Conservation (phyloP, 2,329 filamentous ascomycete genomes). For the Xylaria sp. region DNA sequence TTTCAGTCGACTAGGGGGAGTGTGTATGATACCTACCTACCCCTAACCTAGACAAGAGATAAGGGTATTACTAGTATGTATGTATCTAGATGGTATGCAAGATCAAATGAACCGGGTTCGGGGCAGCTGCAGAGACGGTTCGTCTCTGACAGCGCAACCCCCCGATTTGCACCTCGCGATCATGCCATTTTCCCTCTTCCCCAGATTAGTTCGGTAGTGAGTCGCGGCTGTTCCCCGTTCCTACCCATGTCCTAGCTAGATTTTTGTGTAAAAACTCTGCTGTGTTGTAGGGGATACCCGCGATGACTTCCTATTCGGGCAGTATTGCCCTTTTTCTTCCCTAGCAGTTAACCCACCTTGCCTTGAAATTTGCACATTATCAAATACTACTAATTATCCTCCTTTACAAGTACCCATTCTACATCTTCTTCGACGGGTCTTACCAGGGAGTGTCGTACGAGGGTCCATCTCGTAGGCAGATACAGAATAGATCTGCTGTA, state of each 20-base stretch:
- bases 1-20: neutral
- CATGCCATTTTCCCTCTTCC: slow-evolving; percentile 14
- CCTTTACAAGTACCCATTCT: slow-evolving; percentile 8
- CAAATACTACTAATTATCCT: slow-evolving; percentile 12
- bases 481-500: neutral
- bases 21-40: neutral
- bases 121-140: slow-evolving; percentile 22
- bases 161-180: slow-evolving; percentile 13
- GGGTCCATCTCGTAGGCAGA: neutral
- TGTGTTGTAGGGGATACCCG: slow-evolving; percentile 1
- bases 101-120: slow-evolving; percentile 22
- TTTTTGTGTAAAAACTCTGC: slow-evolving; percentile 5
- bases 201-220: slow-evolving; percentile 20
- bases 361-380: slow-evolving; percentile 21
- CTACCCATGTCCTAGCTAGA: slow-evolving; percentile 4
- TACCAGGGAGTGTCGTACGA: neutral
- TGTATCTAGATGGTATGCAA: slow-evolving; percentile 1
- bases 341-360: slow-evolving; percentile 5
- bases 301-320: slow-evolving; percentile 25
- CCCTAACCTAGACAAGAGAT: neutral
- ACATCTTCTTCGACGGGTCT: slow-evolving; percentile 2
- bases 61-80: neutral
- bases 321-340: slow-evolving; percentile 17
- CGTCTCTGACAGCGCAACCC: slow-evolving; percentile 15
- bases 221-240: neutral